Conservation (phyloP, 2,329 filamentous ascomycete species). For the Aspergillus quadricinctus region DNA sequence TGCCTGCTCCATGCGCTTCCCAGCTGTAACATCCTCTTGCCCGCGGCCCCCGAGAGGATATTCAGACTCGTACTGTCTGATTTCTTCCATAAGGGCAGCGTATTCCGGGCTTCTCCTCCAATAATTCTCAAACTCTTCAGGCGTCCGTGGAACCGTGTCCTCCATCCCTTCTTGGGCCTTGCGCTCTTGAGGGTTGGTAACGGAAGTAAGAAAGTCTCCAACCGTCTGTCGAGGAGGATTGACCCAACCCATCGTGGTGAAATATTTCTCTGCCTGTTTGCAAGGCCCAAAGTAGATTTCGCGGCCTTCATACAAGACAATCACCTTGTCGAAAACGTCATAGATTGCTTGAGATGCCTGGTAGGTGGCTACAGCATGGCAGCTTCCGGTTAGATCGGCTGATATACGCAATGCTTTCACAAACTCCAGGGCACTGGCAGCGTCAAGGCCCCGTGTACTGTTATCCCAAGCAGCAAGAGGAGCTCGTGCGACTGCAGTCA, state of each 20-base stretch:
- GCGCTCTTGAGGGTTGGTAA: conserved; percentile 63
- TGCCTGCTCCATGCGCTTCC: conserved; percentile 31
- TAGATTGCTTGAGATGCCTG: conserved; percentile 50
- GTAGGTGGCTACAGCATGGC: conserved; percentile 57
- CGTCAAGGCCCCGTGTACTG: conserved; percentile 50
- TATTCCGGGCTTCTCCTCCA: conserved; percentile 41
- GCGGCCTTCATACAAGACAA: conserved; percentile 70
- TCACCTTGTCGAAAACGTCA: conserved; percentile 68
- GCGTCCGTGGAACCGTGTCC: conserved; percentile 57
- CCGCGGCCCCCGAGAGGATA: conserved; percentile 23
- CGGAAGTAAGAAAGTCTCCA: conserved; percentile 64
- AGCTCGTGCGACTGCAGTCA: conserved; percentile 28
- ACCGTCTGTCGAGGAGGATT: conserved; percentile 65
- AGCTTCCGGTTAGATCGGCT: conserved; percentile 47
- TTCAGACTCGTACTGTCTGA: conserved; percentile 28
- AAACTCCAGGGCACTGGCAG: conserved; percentile 57
- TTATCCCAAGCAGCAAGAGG: conserved; percentile 44
- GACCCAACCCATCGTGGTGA: conserved; percentile 64
- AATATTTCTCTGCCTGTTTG: conserved; percentile 57
- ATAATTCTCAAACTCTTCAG: conserved; percentile 60
- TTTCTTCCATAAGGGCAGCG: conserved; percentile 30
- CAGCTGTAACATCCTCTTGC: conserved; percentile 1
- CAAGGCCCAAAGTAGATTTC: conserved; percentile 73
- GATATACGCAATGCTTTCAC: conserved; percentile 49
- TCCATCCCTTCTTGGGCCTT: conserved; percentile 56